A percentile compares a stretch with the other conserved stretches of the same genome.
Conservation (phyloP, 2,329 filamentous ascomycete species). For the Pseudogymnoascus sp. region DNA sequence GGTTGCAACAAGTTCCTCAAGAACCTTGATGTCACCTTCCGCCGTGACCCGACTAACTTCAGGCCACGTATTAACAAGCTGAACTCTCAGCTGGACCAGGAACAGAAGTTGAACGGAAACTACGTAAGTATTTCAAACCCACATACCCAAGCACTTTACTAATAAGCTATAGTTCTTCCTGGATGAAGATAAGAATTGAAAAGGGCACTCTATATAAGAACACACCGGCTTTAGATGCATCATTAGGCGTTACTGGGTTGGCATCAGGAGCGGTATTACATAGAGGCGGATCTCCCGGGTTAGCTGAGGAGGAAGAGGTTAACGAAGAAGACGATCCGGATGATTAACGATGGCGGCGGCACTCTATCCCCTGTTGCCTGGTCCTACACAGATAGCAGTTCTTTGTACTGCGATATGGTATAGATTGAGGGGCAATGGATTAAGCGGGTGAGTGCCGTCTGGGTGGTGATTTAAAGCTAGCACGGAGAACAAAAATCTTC, state of each 20-base stretch:
- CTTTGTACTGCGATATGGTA: slow-evolving; percentile 15
- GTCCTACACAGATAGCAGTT: slow-evolving; percentile 40
- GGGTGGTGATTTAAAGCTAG: slow-evolving; percentile 7
- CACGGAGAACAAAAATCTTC: background rate
- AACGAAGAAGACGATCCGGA: slow-evolving; percentile 62
- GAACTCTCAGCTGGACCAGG: slow-evolving; percentile 91
- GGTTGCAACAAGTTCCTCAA: slow-evolving; percentile 96
- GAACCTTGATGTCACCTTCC: slow-evolving; percentile 96
- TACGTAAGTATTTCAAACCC: slow-evolving; percentile 55
- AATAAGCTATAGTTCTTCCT: slow-evolving; percentile 69
- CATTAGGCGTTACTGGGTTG: slow-evolving; percentile 26
- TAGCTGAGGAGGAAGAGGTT: slow-evolving; percentile 41
- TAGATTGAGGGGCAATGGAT: slow-evolving; percentile 45
- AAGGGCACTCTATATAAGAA: slow-evolving; percentile 48
- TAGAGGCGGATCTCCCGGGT: slow-evolving; percentile 27
- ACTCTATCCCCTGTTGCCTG: slow-evolving; percentile 61
- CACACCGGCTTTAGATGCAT: slow-evolving; percentile 25
- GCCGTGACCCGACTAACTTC: slow-evolving; percentile 92
- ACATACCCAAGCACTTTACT: slow-evolving; percentile 13
- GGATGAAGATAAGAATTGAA: slow-evolving; percentile 67
- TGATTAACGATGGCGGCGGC: slow-evolving; percentile 50
- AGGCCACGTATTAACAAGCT: slow-evolving; percentile 97
- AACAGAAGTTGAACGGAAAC: slow-evolving; percentile 90
- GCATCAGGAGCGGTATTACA: slow-evolving; percentile 24
- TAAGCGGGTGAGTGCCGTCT: slow-evolving; percentile 10